These are phyloP conservation scores for Aspergillus tamarii DNA, from an alignment of 2,329 filamentous ascomycete genomes.

Conservation along the genomic window DNA sequence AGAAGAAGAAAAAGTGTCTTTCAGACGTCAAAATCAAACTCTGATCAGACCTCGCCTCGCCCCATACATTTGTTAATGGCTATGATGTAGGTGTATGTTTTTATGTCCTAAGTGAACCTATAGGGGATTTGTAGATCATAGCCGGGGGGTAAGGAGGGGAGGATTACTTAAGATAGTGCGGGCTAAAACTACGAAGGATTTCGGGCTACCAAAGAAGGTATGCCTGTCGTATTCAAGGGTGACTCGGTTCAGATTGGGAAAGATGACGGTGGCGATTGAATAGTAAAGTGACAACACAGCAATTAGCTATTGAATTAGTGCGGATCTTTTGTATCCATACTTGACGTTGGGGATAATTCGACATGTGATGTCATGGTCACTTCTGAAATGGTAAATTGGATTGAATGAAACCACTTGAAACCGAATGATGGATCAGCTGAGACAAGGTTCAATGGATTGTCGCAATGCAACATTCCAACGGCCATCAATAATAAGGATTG, in stretches of 20 bases:
- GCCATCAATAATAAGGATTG: constrained; percentile 10
- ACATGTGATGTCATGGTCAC: constrained; percentile 16
- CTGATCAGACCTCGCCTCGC: neutral
- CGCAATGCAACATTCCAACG: constrained; percentile 6
- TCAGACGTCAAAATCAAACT: neutral
- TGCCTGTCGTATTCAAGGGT: constrained; percentile 11
- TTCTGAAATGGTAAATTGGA: neutral
- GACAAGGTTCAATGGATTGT: constrained; percentile 7
- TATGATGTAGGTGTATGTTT: neutral
- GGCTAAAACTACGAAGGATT: constrained; percentile 3
- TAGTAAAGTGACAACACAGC: constrained; percentile 23
- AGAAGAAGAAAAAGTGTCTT: neutral
- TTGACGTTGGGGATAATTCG: constrained; percentile 10
- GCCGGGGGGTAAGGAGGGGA: neutral
- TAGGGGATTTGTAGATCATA: neutral
- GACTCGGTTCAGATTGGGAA: constrained; percentile 8
- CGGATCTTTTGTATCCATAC: constrained; percentile 13
- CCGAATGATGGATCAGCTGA: neutral
- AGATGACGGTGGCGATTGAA: constrained; percentile 17
- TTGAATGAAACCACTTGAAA: neutral
- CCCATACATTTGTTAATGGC: neutral
- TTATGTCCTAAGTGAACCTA: neutral
- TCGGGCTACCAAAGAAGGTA: constrained; percentile 15
- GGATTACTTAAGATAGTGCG: constrained; percentile 6
- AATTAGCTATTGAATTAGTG: constrained; percentile 14